A percentile compares a stretch with the other conserved stretches of the same genome.
Conservation (phyloP, 192 early-diverging fungal genomes). For the Mortierella antarctica region DNA sequence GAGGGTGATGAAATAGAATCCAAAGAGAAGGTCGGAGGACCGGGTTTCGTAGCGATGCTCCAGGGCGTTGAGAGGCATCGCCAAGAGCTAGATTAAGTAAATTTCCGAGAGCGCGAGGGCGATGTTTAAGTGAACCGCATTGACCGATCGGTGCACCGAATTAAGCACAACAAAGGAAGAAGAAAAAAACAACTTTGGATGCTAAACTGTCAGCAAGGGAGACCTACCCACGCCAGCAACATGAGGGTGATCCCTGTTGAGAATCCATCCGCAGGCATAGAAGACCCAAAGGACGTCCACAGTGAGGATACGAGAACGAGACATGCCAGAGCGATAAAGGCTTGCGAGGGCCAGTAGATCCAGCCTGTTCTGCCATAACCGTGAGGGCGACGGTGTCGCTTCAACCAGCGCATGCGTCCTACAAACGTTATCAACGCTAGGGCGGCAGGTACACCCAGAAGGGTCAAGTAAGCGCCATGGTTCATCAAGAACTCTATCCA, state of each 20-base stretch:
- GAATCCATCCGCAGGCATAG: background rate
- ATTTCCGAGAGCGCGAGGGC: background rate
- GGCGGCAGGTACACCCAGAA: conserved; percentile 19
- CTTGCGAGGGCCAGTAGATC: conserved; percentile 39
- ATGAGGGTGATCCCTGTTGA: background rate
- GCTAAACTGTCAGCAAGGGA: too few relatives aligned
- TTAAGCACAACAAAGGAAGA: too few relatives aligned
- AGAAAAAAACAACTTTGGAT: too few relatives aligned
- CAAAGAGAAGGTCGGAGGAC: conserved; percentile 16
- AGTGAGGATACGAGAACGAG: background rate
- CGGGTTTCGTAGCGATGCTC: conserved; percentile 30
- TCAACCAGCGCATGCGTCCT: conserved; percentile 8
- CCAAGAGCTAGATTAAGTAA: conserved; percentile 6
- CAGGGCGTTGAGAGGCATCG: conserved; percentile 15
- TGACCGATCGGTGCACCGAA: too few relatives aligned
- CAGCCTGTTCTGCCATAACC: conserved; percentile 17
- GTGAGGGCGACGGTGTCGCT: conserved; percentile 14
- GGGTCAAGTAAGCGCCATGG: conserved; percentile 26
- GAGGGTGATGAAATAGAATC: conserved; percentile 19
- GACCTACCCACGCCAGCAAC: too few relatives aligned
- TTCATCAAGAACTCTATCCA: conserved; percentile 20
- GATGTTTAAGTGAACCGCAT: background rate
- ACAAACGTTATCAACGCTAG: conserved; percentile 8
- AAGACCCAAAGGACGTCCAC: background rate
- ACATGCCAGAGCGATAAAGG: conserved; percentile 13